Base-by-base conservation (phyloP, 768 basidiomycete genomes). In the Cystofilobasidium macerans region DNA sequence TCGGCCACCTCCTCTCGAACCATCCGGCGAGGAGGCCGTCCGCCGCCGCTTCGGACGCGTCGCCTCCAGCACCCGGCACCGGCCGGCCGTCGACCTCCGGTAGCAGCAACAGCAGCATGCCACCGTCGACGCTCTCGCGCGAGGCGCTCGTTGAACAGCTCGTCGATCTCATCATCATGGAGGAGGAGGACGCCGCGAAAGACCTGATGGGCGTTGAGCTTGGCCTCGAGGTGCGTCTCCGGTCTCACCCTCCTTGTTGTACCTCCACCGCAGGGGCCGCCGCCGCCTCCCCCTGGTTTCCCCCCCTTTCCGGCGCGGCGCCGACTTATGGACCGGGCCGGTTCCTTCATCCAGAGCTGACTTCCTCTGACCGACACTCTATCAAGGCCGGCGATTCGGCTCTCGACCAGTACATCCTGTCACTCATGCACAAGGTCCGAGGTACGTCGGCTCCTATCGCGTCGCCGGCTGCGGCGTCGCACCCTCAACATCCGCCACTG, bases 391-490 rank as follows among this genome's bases (percentile, higher is more conserved):
- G 33, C 48, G 65, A 66, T 24, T 36, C 66, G 28, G 62, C 47
- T 16, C 79, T 90, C 69, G 92, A 95, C 73, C 87, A 92, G 71
- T 83, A 85, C 73, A 88, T 92, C 66, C 80, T 97, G 24, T 90
- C 94, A 73, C 82, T 95, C 69, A 95, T 97, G 93, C 93, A 97
- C 78, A 87, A 88, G 77, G 88, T 92, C 75, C 81, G 84, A 69
- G 91, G 94, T 81, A 86, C 89, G 78, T 78, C 86, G 45, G 84
- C 38, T 40, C 38, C 38, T 8, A 16, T 42, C 85, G 16, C 86
- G 14, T 83, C 33, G 16, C 20, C 3, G 30, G 3, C 47, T 26
- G 87, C 13, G 87, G 87, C 20, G 88, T 86, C 42, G 89, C 88
- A 56, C 81, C 51, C 61, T 47, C 38, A 16, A 40, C 38, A 16